phyloP scores from a whole-genome alignment of 768 basidiomycete species.

The Ephemerocybe angulata region DNA sequence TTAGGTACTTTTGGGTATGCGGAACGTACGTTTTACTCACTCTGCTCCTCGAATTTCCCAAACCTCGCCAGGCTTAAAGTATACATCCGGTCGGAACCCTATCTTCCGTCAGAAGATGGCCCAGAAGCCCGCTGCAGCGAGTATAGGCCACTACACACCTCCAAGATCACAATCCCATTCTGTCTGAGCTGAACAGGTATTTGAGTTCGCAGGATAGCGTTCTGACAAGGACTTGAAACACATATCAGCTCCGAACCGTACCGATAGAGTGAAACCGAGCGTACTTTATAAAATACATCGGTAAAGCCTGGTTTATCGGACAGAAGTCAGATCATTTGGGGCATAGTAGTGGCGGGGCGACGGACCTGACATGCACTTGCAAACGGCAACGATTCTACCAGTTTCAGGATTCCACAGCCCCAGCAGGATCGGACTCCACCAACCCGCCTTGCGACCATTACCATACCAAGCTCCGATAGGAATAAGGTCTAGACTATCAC shows the following conservation, averaged over 20 bases:
- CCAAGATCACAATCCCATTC: conserved; percentile 63
- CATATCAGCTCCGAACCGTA: neutral
- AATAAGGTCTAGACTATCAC: conserved; percentile 71
- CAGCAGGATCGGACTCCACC: conserved; percentile 90
- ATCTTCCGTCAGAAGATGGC: conserved; percentile 5
- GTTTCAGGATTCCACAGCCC: conserved; percentile 66
- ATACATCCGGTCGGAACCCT: conserved; percentile 65
- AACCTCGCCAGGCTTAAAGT: conserved; percentile 69
- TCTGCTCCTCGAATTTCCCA: conserved; percentile 89
- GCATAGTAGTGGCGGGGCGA: neutral
- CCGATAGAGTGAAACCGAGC: conserved; percentile 2
- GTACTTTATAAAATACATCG: conserved; percentile 75
- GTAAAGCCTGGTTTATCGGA: conserved; percentile 60
- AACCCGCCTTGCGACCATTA: conserved; percentile 81
- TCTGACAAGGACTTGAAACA: conserved; percentile 22
- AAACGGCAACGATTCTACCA: conserved; percentile 69
- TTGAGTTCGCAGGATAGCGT: conserved; percentile 55
- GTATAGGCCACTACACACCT: conserved; percentile 38
- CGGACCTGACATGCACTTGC: conserved; percentile 87
- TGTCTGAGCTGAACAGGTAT: conserved; percentile 48
- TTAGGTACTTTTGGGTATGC: neutral
- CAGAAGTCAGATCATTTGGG: neutral
- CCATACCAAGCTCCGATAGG: conserved; percentile 87
- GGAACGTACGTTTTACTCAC: conserved; percentile 30
- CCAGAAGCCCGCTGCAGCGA: conserved; percentile 3